A percentile compares a stretch with the other conserved stretches of the same genome.
Conservation (phyloP, 1,284 basidiomycete species). For the Boletellus dicymbophilus region DNA sequence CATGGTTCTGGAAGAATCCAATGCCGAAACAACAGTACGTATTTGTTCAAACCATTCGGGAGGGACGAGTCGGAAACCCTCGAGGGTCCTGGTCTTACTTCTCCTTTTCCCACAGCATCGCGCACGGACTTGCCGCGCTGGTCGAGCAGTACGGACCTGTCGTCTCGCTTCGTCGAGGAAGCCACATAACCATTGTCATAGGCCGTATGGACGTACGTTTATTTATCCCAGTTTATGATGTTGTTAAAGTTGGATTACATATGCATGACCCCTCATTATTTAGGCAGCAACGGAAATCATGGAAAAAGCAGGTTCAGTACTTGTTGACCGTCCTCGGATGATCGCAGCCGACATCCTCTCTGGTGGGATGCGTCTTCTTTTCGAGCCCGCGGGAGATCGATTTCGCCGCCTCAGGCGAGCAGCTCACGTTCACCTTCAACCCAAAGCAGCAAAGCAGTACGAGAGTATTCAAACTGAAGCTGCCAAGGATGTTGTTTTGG, state of each 20-base stretch:
- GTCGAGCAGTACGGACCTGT: neutral
- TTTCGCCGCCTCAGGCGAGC: slow-evolving; percentile 30
- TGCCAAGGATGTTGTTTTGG: slow-evolving; percentile 37
- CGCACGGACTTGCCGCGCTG: slow-evolving; percentile 1
- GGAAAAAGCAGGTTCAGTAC: slow-evolving; percentile 33
- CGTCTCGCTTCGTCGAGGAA: neutral
- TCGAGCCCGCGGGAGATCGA: slow-evolving; percentile 8
- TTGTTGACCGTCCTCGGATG: slow-evolving; percentile 31
- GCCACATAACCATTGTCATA: neutral
- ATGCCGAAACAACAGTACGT: slow-evolving; percentile 15
- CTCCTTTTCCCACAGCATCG: no score
- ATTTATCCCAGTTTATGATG: no score
- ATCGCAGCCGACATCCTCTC: slow-evolving; percentile 32
- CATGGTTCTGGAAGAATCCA: slow-evolving; percentile 17
- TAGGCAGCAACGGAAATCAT: slow-evolving; percentile 30
- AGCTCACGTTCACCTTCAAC: slow-evolving; percentile 40
- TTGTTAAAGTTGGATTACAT: no score
- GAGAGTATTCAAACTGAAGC: slow-evolving; percentile 34
- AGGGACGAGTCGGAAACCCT: no score
- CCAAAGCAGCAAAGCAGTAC: slow-evolving; percentile 34
- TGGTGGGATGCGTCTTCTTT: slow-evolving; percentile 25
- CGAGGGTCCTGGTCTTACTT: no score
- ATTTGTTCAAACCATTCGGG: no score
- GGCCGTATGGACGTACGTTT: slow-evolving; percentile 2
- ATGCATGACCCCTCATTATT: neutral